Evolutionary conservation across 371 early-diverging fungal genomes (phyloP).

Genomic region (Mucor velutinosus): DNA sequence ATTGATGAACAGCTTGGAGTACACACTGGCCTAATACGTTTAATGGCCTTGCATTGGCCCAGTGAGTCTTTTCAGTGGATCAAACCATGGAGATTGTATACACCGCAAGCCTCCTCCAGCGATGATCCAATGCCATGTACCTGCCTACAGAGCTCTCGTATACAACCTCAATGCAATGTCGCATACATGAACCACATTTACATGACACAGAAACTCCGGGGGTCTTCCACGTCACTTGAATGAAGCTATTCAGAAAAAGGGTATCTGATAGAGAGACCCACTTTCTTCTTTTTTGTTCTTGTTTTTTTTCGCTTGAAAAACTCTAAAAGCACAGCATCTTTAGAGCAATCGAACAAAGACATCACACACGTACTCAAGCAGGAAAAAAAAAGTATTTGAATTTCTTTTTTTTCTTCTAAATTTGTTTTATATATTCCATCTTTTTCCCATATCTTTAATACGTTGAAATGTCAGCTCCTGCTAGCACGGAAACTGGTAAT

Average conservation of each 20-base stretch:
- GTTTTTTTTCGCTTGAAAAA: neutral
- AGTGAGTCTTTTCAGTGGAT: no score
- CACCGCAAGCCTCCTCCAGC: neutral
- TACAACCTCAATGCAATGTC: neutral
- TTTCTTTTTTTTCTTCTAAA: neutral
- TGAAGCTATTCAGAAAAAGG: neutral
- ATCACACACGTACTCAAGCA: neutral
- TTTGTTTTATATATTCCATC: neutral
- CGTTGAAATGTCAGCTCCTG: constrained; percentile 7
- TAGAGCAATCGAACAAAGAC: neutral
- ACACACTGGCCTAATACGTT: no score
- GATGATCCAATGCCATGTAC: neutral
- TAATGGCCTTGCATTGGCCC: no score
- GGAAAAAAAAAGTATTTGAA: neutral
- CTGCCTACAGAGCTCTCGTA: neutral
- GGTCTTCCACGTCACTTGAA: neutral
- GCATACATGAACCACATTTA: neutral
- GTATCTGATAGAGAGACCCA: neutral
- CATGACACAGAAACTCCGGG: neutral
- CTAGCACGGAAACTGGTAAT: neutral
- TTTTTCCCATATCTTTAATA: neutral
- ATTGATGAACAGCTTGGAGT: no score
- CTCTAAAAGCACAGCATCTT: neutral
- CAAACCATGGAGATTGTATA: no score
- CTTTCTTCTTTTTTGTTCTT: neutral